phyloP scores from a whole-genome alignment of 2,329 filamentous ascomycete genomes.

The Helminthosporium solani region DNA sequence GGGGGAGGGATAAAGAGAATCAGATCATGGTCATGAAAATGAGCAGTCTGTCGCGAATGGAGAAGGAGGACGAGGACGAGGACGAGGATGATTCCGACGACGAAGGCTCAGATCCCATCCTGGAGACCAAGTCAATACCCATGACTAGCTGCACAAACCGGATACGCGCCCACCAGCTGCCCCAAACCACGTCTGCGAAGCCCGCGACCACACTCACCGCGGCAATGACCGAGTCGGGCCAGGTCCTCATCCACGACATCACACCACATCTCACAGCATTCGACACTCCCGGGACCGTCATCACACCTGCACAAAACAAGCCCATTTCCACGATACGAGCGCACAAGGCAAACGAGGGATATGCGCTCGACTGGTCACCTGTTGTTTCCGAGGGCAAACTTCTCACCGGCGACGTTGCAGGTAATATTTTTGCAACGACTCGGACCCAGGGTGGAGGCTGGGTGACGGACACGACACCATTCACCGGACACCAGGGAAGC shows the following conservation, averaged over 20 bases:
- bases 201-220: constrained; percentile 83
- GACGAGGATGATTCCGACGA: constrained; percentile 71
- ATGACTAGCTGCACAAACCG: constrained; percentile 88
- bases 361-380: constrained; percentile 96
- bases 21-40: constrained; percentile 95
- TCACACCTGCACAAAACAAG: constrained; percentile 83
- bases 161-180: constrained; percentile 81
- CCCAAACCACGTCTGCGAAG: constrained; percentile 66
- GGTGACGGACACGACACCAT: constrained; percentile 80
- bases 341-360: constrained; percentile 85
- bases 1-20: constrained; percentile 75
- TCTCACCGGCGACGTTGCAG: constrained; percentile 86
- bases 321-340: constrained; percentile 83
- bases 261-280: constrained; percentile 87
- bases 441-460: constrained; percentile 85
- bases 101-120: constrained; percentile 76
- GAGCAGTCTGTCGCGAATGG: constrained; percentile 86
- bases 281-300: constrained; percentile 78
- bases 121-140: constrained; percentile 89
- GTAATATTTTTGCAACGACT: constrained; percentile 84
- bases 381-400: constrained; percentile 78
- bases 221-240: constrained; percentile 85
- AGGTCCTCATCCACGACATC: constrained; percentile 92
- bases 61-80: constrained; percentile 69
- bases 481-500: constrained; percentile 78